These are phyloP conservation scores for Silybum marianum DNA, from an alignment of 129 eudicot species.

Conservation along the genomic window DNA sequence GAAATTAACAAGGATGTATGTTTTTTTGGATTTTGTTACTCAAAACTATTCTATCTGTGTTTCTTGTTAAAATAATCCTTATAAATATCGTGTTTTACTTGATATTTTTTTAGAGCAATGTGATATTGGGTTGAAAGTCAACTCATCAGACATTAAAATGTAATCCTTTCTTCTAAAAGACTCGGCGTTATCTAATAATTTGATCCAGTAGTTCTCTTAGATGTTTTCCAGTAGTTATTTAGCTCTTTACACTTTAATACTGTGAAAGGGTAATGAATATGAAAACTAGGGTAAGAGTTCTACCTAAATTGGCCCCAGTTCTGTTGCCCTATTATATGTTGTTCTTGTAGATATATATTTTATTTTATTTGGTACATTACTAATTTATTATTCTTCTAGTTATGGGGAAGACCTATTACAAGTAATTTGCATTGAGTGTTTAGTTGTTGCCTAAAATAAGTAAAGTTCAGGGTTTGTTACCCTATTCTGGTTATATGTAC, in stretches of 20 bases:
- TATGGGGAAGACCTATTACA: neutral
- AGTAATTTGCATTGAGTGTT: neutral
- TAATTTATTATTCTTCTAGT: conserved; percentile 5
- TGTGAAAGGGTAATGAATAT: neutral
- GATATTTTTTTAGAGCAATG: no score
- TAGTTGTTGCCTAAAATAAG: neutral
- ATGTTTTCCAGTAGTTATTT: neutral
- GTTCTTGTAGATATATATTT: no score
- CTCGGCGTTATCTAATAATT: neutral
- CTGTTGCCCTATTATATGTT: neutral
- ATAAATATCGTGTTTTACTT: conserved; percentile 6
- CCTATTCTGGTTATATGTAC: neutral
- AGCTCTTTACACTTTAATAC: conserved; percentile 12
- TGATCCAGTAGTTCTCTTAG: neutral
- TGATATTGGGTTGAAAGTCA: neutral
- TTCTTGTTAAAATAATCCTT: neutral
- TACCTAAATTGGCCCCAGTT: neutral
- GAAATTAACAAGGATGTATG: neutral
- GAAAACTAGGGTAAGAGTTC: conserved; percentile 10
- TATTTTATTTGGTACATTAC: conserved; percentile 4
- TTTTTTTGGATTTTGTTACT: conserved; percentile 1
- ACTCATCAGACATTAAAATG: neutral
- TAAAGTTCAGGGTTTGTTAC: neutral
- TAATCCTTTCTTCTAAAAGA: neutral
- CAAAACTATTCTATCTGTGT: neutral